Evolutionary conservation across 768 basidiomycete genomes (phyloP).

Genomic region (Pilatotrama ljubarskyi): DNA sequence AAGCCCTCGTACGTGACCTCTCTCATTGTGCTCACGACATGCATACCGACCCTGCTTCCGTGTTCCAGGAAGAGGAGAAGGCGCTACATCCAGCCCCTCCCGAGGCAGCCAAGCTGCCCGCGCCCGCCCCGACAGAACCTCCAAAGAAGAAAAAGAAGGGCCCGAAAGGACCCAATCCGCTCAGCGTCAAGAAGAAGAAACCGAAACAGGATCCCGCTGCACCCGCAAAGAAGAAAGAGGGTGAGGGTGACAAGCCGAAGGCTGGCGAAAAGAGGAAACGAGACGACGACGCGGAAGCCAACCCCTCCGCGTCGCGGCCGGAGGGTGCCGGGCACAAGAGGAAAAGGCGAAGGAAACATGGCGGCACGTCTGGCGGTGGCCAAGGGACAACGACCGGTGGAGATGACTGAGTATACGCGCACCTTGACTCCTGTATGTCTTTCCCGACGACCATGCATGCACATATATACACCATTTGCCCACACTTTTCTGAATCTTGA

Average conservation of each 20-base stretch:
- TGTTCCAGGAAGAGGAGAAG: conserved; percentile 70
- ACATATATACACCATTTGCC: too few relatives aligned
- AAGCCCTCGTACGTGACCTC: conserved; percentile 50
- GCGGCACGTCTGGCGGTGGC: neutral
- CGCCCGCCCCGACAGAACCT: conserved; percentile 37
- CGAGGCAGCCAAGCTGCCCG: conserved; percentile 47
- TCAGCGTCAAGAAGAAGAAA: conserved; percentile 90
- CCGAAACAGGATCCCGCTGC: conserved; percentile 12
- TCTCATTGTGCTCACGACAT: neutral
- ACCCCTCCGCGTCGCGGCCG: conserved; percentile 3
- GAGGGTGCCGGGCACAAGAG: conserved; percentile 28
- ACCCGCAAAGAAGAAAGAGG: neutral
- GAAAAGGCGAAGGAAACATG: conserved; percentile 29
- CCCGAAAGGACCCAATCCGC: conserved; percentile 88
- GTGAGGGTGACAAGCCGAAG: conserved; percentile 8
- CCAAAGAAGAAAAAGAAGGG: conserved; percentile 61
- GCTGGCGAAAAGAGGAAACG: conserved; percentile 33
- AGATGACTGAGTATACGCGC: neutral
- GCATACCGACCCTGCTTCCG: neutral
- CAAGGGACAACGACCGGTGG: neutral
- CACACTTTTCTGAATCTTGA: too few relatives aligned
- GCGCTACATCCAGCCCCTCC: conserved; percentile 51
- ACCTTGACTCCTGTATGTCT: too few relatives aligned
- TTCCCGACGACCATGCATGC: too few relatives aligned
- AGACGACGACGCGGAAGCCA: conserved; percentile 23